A percentile compares a stretch with the other conserved stretches of the same genome.
These are phyloP conservation scores for Galium porrigens DNA, from an alignment of 305 asterid species.

Conservation along the genomic window DNA sequence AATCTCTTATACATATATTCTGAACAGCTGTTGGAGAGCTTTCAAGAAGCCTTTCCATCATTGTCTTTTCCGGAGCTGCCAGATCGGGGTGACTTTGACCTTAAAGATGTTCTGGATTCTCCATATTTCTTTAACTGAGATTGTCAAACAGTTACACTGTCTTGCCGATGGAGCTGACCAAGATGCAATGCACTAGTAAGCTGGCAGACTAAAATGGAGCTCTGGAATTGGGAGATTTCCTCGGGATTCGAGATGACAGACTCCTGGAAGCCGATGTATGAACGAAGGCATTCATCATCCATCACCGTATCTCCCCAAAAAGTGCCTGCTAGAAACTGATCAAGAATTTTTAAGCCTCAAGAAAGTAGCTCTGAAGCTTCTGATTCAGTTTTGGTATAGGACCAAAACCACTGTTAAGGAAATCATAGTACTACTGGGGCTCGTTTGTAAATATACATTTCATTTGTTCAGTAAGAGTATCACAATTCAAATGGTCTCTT, in stretches of 20 bases:
- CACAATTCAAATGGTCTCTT: too few species aligned
- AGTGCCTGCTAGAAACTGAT: not conserved
- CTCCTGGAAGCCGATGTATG: not conserved
- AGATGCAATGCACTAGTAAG: not conserved
- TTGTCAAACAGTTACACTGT: not conserved
- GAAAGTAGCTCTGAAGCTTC: not conserved
- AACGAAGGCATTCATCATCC: not conserved
- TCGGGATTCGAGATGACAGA: not conserved
- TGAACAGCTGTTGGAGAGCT: constrained; percentile 66
- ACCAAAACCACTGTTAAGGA: not conserved
- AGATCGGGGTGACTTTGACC: constrained; percentile 74
- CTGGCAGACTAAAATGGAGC: not conserved
- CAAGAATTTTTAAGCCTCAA: not conserved
- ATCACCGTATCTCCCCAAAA: not conserved
- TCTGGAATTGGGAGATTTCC: not conserved
- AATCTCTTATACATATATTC: constrained; percentile 10
- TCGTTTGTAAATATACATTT: not conserved
- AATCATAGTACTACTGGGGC: not conserved
- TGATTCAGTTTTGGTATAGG: not conserved
- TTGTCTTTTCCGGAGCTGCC: constrained; percentile 76
- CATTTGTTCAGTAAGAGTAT: not conserved
- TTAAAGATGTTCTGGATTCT: constrained; percentile 60
- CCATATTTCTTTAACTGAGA: constrained; percentile 83
- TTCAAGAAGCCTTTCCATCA: constrained; percentile 61
- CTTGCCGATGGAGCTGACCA: not conserved